Evolutionary conservation across 345 rosid genomes (phyloP).

Genomic region (Noccaea caerulescens): DNA sequence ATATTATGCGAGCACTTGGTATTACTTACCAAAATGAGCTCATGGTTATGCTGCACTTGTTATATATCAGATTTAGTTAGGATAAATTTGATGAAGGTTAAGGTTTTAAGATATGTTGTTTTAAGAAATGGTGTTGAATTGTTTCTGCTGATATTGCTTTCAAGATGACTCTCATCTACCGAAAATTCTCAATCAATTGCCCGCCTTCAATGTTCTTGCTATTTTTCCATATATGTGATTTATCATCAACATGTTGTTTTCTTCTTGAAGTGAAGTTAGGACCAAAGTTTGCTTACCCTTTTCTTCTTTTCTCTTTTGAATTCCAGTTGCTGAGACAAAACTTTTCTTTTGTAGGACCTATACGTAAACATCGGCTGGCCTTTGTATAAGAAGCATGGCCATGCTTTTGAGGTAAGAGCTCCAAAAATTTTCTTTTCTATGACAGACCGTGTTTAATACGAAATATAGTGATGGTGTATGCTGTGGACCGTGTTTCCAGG

Average conservation of each 20-base stretch:
- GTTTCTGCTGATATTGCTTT: too few relatives aligned
- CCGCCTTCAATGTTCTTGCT: too few relatives aligned
- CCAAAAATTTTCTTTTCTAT: background rate
- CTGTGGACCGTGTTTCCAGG: conserved; percentile 52
- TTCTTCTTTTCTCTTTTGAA: background rate
- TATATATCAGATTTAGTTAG: background rate
- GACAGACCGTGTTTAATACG: background rate
- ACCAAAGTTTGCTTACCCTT: background rate
- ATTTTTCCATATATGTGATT: too few relatives aligned
- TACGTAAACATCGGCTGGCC: conserved; percentile 94
- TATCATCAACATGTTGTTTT: too few relatives aligned
- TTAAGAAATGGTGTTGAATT: too few relatives aligned
- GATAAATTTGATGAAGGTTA: background rate
- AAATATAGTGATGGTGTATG: background rate
- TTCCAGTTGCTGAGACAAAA: conserved; percentile 6
- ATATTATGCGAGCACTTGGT: too few relatives aligned
- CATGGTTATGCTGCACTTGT: background rate
- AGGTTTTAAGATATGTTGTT: background rate
- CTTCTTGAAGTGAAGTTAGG: too few relatives aligned
- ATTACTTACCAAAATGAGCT: too few relatives aligned
- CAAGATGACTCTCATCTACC: too few relatives aligned
- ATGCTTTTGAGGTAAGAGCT: conserved; percentile 89
- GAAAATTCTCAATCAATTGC: too few relatives aligned
- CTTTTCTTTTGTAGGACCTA: conserved; percentile 61
- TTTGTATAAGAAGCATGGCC: conserved; percentile 85